Conservation (phyloP, 139 green algal genomes). For the Chlorella sp. region DNA sequence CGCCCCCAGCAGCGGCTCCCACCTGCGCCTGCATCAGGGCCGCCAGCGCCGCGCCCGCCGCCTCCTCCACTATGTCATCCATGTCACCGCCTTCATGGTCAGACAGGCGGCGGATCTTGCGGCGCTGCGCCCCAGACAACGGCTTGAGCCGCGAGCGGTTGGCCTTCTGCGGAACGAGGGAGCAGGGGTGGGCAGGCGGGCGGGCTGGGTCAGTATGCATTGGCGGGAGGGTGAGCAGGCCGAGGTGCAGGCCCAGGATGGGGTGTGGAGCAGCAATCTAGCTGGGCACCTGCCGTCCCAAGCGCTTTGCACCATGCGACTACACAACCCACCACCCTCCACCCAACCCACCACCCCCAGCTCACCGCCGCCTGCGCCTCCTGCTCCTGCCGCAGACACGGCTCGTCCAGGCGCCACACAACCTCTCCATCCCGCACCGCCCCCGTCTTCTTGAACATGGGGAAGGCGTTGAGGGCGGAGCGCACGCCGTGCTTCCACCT, state of each 20-base stretch:
- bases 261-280: no score
- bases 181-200: background rate
- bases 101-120: slow-evolving; percentile 24
- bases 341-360: background rate
- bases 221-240: no score
- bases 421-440: slow-evolving; percentile 42
- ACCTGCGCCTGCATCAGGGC: slow-evolving; percentile 21
- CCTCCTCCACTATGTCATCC: slow-evolving; percentile 23
- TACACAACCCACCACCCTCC: background rate
- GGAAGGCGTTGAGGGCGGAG: slow-evolving; percentile 51
- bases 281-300: no score
- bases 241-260: no score
- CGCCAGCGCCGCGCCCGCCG: slow-evolving; percentile 22
- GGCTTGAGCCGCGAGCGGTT: slow-evolving; percentile 27
- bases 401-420: slow-evolving; percentile 49
- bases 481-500: slow-evolving; percentile 57
- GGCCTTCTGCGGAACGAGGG: slow-evolving; percentile 9
- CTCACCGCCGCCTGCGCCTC: slow-evolving; percentile 28
- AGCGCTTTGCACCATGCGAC: no score
- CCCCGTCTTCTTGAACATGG: slow-evolving; percentile 47
- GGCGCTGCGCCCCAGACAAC: background rate
- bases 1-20: no score
- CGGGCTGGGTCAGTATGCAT: background rate
- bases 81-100: background rate
- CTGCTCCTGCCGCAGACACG: slow-evolving; percentile 23